phyloP scores from a whole-genome alignment of 176 grass and related monocot genomes.

The Carex littledalei region DNA sequence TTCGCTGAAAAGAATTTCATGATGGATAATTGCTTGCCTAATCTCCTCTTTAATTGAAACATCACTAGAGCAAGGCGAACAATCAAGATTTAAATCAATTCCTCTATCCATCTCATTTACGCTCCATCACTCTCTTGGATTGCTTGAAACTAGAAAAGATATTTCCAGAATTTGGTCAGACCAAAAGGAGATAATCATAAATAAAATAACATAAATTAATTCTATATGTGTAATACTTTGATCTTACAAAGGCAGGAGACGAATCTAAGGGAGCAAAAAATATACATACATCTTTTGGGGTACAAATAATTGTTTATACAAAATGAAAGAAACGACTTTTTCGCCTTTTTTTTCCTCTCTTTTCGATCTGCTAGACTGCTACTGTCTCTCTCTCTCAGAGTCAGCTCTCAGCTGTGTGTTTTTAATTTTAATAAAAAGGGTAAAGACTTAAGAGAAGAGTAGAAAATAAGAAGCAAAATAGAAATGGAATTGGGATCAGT shows the following conservation, averaged over 20 bases:
- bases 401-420: slow-evolving; percentile 16
- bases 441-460: not conserved
- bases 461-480: not conserved
- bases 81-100: slow-evolving; percentile 25
- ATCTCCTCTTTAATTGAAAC: slow-evolving; percentile 16
- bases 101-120: slow-evolving; percentile 18
- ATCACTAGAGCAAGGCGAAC: slow-evolving; percentile 14
- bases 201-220: not conserved
- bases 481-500: slow-evolving; percentile 10
- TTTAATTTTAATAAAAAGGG: not conserved
- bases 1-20: slow-evolving; percentile 22
- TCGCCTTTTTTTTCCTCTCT: not conserved
- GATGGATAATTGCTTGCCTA: slow-evolving; percentile 12
- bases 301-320: slow-evolving; percentile 26
- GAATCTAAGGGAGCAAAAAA: slow-evolving; percentile 6
- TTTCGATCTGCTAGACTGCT: slow-evolving; percentile 13
- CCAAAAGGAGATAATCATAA: slow-evolving; percentile 7
- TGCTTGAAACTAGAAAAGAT: slow-evolving; percentile 13
- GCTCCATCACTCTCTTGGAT: not conserved
- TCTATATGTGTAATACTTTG: not conserved
- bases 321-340: slow-evolving; percentile 15
- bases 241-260: no score
- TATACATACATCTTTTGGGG: slow-evolving; percentile 3
- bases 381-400: not conserved
- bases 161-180: not conserved